Base-by-base conservation (phyloP, 441 rosid species). In the California macrophylla region DNA sequence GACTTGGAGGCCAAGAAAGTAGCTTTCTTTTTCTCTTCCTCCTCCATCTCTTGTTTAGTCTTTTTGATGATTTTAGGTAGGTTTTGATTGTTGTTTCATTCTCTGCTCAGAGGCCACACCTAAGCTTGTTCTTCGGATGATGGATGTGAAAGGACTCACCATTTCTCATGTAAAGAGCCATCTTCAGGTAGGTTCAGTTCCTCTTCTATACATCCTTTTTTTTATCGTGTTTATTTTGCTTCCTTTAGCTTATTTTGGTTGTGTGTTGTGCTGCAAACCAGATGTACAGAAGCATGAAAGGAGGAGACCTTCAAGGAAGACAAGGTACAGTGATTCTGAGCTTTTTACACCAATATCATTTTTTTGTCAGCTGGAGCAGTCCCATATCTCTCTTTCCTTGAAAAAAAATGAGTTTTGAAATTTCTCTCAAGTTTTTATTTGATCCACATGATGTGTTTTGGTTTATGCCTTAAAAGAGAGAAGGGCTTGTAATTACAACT, bases 111-210 rank as follows among this genome's bases (percentile, higher is more conserved):
- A 85, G 85, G 97, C 98, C 25, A 93, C 98, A 13, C 98, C 98
- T 26, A 93, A 93, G 73, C 92, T 91, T 10, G 98, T 93, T 74
- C 97, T 91, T 62, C 93, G 89, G 83, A 62, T 89, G 67, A 93
- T 93, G 98, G 96, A 89, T 84, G 95, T 93, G 77, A 87, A 89
- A 74, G 98, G 97, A 64, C 93, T 93, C 62, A 93, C 96, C 69
- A 93, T 93, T 75, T 88, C 97, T 66, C 98, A 93, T 76, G 98
- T 93, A 69, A 93, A 93, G 83, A 93, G 98, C 85, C 98, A 93
- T 75, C 96, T 93, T 38, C 98, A 93, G 95, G 98, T 91, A 93
- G 95, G 98, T 91, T 70, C 29, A 25, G 8, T 12, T 0, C 12
- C 18, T 38, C 5, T 2, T 16, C 3, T n/a, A n/a, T n/a, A n/a